phyloP scores from a whole-genome alignment of 495 filamentous ascomycete genomes.

The Penicillium soppii region DNA sequence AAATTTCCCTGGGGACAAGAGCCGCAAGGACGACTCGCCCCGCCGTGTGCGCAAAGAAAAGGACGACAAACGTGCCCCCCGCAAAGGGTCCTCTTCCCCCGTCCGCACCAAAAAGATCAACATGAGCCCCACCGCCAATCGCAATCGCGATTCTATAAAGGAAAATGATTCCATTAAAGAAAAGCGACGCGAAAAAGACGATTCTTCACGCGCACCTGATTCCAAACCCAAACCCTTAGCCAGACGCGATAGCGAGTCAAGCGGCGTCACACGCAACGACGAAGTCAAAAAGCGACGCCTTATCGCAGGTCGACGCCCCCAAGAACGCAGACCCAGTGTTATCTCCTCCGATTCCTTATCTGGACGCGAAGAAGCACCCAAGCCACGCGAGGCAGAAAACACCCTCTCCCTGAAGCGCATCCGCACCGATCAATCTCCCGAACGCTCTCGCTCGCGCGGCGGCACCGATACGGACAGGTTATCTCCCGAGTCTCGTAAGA shows the following conservation, averaged over 20 bases:
- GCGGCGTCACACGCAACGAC: conserved; percentile 29
- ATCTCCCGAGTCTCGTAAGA: conserved; percentile 38
- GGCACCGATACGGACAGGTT: conserved; percentile 45
- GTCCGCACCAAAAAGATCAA: conserved; percentile 42
- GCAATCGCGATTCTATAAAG: conserved; percentile 30
- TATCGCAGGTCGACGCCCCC: conserved; percentile 44
- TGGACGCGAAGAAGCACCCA: conserved; percentile 36
- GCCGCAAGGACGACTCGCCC: conserved; percentile 46
- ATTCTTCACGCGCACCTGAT: conserved; percentile 32
- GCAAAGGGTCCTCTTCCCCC: conserved; percentile 51
- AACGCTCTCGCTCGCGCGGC: conserved; percentile 54
- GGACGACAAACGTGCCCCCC: conserved; percentile 47
- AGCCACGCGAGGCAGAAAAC: conserved; percentile 33
- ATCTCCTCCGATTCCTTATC: conserved; percentile 46
- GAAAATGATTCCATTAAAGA: conserved; percentile 30
- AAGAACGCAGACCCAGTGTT: conserved; percentile 39
- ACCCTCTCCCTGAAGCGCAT: conserved; percentile 55
- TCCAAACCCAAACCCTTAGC: conserved; percentile 27
- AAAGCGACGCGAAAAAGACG: conserved; percentile 37
- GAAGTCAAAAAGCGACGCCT: conserved; percentile 43
- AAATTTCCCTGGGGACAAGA: conserved; percentile 48
- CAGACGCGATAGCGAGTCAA: conserved; percentile 37
- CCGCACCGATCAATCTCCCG: conserved; percentile 66
- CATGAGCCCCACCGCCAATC: conserved; percentile 30
- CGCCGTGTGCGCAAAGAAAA: conserved; percentile 58